Percentiles rank a stretch among this genome's conserved stretches.
phyloP scores from a whole-genome alignment of 768 basidiomycete genomes.

The Lactifluus rugatus region DNA sequence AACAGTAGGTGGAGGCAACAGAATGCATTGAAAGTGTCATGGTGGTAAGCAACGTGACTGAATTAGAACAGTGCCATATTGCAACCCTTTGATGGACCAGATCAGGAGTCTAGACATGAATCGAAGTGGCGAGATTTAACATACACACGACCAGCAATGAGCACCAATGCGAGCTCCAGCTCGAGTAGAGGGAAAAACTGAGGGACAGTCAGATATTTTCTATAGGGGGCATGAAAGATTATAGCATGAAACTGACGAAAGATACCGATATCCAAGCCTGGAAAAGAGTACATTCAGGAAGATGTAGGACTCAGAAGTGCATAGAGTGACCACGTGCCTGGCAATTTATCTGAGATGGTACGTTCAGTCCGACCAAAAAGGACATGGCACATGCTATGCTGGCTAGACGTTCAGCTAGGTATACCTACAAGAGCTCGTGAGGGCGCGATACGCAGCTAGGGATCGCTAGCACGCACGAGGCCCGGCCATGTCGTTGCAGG shows the following conservation, averaged over 20 bases:
- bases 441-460: not conserved
- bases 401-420: constrained; percentile 1
- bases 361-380: not conserved
- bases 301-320: not conserved
- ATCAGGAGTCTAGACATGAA: not conserved
- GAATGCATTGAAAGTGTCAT: not conserved
- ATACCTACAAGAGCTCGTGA: not conserved
- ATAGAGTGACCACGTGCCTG: not conserved
- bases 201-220: not conserved
- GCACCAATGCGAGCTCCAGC: not conserved
- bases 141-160: constrained; percentile 10
- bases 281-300: not conserved
- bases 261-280: constrained; percentile 5
- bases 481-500: not conserved
- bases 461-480: not conserved
- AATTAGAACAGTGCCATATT: not conserved
- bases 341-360: not conserved
- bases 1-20: not conserved
- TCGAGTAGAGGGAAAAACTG: constrained; percentile 6
- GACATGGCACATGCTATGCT: constrained; percentile 10
- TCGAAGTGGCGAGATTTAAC: not conserved
- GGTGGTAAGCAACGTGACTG: not conserved
- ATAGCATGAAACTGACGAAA: not conserved
- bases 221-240: not conserved
- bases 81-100: not conserved